Base-by-base conservation (phyloP, 139 green algal genomes). In the Micractinium conductrix region DNA sequence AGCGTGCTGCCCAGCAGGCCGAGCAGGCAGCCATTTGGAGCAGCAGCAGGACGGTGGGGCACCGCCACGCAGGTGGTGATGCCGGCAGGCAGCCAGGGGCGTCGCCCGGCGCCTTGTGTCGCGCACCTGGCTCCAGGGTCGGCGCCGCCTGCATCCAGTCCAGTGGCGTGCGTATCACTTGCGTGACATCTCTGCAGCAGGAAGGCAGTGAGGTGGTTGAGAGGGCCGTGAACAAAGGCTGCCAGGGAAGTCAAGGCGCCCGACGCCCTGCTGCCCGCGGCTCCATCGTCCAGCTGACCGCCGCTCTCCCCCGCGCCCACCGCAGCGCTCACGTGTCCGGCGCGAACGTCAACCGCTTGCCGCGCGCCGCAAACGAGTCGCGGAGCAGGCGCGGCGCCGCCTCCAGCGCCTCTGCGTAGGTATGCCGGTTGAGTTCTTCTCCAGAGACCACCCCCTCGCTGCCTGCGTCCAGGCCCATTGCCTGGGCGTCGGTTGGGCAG, bases 101-200 rank as follows among this genome's bases (percentile, higher is more conserved):
- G n/a, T n/a, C n/a, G n/a, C n/a, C n/a, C n/a, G n/a, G n/a, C n/a
- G n/a, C n/a, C n/a, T n/a, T n/a, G n/a, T n/a, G 14, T n/a, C 38
- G 17, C 68, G 1, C 70, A 78, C 70, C 70, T 28, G 28, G n/a
- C 22, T 65, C 79, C 19, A 76, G 22, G 55, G 12, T 73, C 10
- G 37, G 12, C 33, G 63, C 24, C 55, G 38, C 40, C 5, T 67
- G n/a, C 35, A 84, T 53, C 79, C 79, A 75, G 30, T 67, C 79
- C 40, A 84, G 28, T 1, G 79, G 63, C 0, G 40, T 68, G 7
- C 24, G 17, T 19, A 83, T 53, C 33, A 43, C 60, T 4, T 43
- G 35, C 21, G 24, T 83, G 30, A 83, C 40, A 12, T 83, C 78
- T 26, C 78, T 83, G 78, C 78, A 63, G 78, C 40, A 45, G 8